A percentile compares a stretch with the other conserved stretches of the same genome.
These are phyloP conservation scores for Bipolaris cookei DNA, from an alignment of 2,329 filamentous ascomycete genomes.

Conservation along the genomic window DNA sequence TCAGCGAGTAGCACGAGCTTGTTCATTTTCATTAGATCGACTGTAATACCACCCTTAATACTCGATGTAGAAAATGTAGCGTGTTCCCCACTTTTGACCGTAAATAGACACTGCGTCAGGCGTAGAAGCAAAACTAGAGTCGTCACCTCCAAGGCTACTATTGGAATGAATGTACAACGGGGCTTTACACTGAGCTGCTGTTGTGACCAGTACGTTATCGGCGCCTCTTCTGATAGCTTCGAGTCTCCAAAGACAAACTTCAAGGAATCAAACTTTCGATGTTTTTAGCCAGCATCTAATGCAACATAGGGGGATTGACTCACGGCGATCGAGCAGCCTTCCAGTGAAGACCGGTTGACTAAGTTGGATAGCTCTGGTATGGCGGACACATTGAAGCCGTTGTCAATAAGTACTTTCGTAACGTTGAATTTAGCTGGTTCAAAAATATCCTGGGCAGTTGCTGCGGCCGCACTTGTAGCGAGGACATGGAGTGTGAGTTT, in stretches of 20 bases:
- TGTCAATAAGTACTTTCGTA: constrained; percentile 26
- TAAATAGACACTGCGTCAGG: constrained; percentile 45
- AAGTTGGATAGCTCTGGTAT: constrained; percentile 18
- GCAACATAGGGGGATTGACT: not conserved
- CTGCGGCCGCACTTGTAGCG: not conserved
- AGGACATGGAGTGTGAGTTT: not conserved
- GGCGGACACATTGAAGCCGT: constrained; percentile 25
- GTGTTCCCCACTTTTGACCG: constrained; percentile 55
- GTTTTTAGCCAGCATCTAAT: constrained; percentile 1
- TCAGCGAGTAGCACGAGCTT: constrained; percentile 34
- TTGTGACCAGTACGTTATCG: constrained; percentile 19
- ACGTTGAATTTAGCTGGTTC: constrained; percentile 28
- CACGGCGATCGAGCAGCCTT: constrained; percentile 29
- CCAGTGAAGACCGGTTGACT: not conserved
- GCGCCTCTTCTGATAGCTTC: constrained; percentile 15
- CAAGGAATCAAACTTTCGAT: constrained; percentile 29
- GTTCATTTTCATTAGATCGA: constrained; percentile 48
- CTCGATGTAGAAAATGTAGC: constrained; percentile 49
- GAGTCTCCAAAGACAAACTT: constrained; percentile 22
- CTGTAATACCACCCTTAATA: constrained; percentile 52
- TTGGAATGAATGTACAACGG: constrained; percentile 24
- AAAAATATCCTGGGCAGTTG: constrained; percentile 13
- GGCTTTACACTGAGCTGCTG: constrained; percentile 22
- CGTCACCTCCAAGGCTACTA: constrained; percentile 18
- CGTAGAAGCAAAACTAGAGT: constrained; percentile 22